A percentile compares a stretch with the other conserved stretches of the same genome.
phyloP scores from a whole-genome alignment of 73 alveolate genomes.

The Paramecium octaurelia region DNA sequence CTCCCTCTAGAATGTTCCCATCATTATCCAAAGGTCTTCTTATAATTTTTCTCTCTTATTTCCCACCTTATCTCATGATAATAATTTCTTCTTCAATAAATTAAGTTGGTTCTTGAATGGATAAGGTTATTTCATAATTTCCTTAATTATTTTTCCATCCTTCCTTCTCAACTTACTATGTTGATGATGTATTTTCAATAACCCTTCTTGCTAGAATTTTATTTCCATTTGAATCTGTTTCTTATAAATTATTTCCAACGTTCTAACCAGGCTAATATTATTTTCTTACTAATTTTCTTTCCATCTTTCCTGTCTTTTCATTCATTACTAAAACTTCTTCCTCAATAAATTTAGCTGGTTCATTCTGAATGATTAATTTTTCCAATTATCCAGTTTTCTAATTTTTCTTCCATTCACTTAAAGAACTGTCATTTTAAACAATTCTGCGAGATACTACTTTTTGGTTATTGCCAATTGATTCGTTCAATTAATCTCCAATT shows the following conservation, averaged over 20 bases:
- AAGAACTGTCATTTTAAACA: not conserved
- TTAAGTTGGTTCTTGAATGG: too few relatives aligned
- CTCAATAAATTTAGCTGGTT: not conserved
- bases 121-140: not conserved
- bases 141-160: not conserved
- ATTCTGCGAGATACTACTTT: not conserved
- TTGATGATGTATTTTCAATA: not conserved
- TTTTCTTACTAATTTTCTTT: not conserved
- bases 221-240: not conserved
- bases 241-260: not conserved
- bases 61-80: too few relatives aligned
- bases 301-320: not conserved
- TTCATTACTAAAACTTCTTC: not conserved
- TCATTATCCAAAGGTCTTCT: too few relatives aligned
- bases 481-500: not conserved
- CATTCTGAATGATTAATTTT: not conserved
- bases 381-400: not conserved
- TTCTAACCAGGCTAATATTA: not conserved
- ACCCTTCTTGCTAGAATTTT: not conserved
- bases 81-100: too few relatives aligned
- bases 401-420: not conserved
- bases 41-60: too few relatives aligned
- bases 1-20: too few relatives aligned
- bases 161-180: not conserved
- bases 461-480: not conserved